Conservation (phyloP, 73 alveolate species). For the Vitrella brassicaformis region DNA sequence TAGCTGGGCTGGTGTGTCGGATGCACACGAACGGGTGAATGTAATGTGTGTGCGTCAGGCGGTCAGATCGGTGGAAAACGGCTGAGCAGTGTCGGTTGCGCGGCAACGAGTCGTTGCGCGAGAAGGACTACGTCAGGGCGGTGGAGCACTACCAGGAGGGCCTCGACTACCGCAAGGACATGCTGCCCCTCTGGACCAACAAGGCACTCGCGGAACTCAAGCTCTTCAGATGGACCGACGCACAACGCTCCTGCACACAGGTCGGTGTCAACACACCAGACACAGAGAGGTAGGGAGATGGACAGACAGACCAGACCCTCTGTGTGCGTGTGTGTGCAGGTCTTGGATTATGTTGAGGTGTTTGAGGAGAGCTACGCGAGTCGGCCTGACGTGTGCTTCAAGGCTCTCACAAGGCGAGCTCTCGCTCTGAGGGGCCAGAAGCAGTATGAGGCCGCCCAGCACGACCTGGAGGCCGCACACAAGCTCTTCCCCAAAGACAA, state of each 20-base stretch:
- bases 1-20: no score
- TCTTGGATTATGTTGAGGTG: background rate
- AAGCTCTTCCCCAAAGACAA: no score
- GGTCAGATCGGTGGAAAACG: background rate
- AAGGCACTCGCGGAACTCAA: background rate
- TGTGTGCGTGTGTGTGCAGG: no score
- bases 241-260: background rate
- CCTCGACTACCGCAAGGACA: background rate
- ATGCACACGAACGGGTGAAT: no score
- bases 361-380: background rate
- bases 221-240: background rate
- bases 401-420: background rate
- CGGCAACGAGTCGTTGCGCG: background rate
- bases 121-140: background rate
- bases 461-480: no score
- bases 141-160: background rate
- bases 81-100: background rate
- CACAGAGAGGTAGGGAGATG: no score
- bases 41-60: no score
- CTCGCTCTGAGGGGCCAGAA: no score
- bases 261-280: no score
- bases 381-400: background rate
- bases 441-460: no score
- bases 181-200: background rate
- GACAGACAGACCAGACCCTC: no score